phyloP scores from a whole-genome alignment of 257 asterid genomes.

The Marsdenia floribunda region DNA sequence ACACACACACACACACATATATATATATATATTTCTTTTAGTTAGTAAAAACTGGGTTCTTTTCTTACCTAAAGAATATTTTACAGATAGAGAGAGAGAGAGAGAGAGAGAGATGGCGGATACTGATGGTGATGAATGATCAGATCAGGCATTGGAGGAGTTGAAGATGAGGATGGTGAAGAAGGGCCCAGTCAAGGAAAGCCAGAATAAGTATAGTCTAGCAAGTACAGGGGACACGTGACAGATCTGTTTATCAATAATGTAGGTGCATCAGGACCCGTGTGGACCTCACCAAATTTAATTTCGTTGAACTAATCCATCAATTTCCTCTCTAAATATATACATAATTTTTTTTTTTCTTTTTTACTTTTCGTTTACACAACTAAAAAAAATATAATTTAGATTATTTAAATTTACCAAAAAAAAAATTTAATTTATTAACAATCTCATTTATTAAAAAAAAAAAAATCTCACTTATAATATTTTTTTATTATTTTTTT shows the following conservation, averaged over 20 bases:
- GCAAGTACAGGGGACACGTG: slow-evolving; percentile 20
- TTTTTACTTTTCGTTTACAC: too few relatives aligned
- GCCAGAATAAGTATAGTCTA: slow-evolving; percentile 18
- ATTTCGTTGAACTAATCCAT: slow-evolving; percentile 9
- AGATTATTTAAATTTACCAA: too few relatives aligned
- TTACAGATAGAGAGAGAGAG: neutral
- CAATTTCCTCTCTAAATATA: neutral
- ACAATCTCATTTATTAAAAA: too few relatives aligned
- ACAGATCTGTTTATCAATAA: slow-evolving; percentile 18
- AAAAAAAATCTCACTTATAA: too few relatives aligned
- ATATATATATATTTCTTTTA: neutral
- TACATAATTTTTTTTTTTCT: too few relatives aligned
- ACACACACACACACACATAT: too few relatives aligned
- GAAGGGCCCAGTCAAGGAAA: slow-evolving; percentile 14
- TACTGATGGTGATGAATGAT: slow-evolving; percentile 8
- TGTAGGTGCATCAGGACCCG: slow-evolving; percentile 15
- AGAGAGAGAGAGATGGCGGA: slow-evolving; percentile 5
- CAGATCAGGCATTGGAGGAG: slow-evolving; percentile 3
- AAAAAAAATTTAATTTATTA: too few relatives aligned
- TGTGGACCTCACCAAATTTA: slow-evolving; percentile 19
- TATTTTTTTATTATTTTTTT: too few relatives aligned
- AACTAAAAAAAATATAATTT: too few relatives aligned
- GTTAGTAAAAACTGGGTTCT: neutral
- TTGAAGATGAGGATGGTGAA: slow-evolving; percentile 10
- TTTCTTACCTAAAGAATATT: slow-evolving; percentile 4